Evolutionary conservation across 768 basidiomycete genomes (phyloP).

Genomic region (Asterophora parasitica): DNA sequence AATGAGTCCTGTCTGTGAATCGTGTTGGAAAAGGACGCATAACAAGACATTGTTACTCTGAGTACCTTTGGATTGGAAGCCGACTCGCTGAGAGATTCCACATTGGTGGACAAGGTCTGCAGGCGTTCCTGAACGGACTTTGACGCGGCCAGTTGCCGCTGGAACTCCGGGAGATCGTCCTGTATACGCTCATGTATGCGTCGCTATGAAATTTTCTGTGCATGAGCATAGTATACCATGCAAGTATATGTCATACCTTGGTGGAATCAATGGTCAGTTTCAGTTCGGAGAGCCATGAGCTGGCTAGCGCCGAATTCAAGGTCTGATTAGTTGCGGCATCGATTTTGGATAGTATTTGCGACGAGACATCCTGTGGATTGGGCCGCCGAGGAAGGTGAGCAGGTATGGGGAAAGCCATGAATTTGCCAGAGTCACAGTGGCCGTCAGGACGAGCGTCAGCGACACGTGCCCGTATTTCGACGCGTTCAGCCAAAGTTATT

Average conservation of each 20-base stretch:
- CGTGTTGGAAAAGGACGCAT: conserved; percentile 3
- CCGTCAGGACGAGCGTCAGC: conserved; percentile 13
- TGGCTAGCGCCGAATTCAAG: conserved; percentile 54
- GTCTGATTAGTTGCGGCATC: conserved; percentile 56
- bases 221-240: conserved; percentile 3
- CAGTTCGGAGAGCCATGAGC: conserved; percentile 69
- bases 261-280: conserved; percentile 66
- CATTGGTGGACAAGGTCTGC: conserved; percentile 43
- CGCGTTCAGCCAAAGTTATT: conserved; percentile 5
- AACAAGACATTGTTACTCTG: not conserved
- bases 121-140: conserved; percentile 60
- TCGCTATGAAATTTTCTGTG: conserved; percentile 34
- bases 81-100: conserved; percentile 43
- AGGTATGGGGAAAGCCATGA: conserved; percentile 74
- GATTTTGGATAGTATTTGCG: conserved; percentile 64
- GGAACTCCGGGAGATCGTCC: conserved; percentile 56
- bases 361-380: conserved; percentile 59
- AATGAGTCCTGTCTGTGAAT: conserved; percentile 60
- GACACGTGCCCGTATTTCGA: conserved; percentile 13
- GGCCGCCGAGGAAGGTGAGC: conserved; percentile 66
- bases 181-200: conserved; percentile 73
- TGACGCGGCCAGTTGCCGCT: conserved; percentile 57
- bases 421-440: conserved; percentile 6
- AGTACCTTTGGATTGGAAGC: conserved; percentile 61
- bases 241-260: conserved; percentile 44